Base-by-base conservation (phyloP, 2,329 filamentous ascomycete species). In the Knufia petricola region DNA sequence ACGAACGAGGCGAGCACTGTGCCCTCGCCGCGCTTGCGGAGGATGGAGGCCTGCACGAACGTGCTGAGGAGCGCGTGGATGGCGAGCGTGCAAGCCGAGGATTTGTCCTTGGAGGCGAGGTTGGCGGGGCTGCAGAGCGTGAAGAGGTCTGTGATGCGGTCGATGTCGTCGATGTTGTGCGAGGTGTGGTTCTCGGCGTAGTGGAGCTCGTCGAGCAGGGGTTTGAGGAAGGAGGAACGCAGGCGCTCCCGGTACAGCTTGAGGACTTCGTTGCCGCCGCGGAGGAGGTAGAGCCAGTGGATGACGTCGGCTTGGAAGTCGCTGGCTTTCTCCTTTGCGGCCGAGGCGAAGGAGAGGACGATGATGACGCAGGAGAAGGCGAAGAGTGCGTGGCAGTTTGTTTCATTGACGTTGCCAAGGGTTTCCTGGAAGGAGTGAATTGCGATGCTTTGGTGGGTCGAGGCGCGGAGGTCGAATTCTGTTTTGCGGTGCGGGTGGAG, bases 341-440 rank as follows among this genome's bases (percentile, higher is more conserved):
- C 52, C 19, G 51, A 54, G 9, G 64, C 62, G 24, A 64, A 67
- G 4, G 67, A 50, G 54, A 68, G 61, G 30, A 67, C 65, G 30
- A 68, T 64, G 9, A 68, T 61, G 8, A 66, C 61, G n/a, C 64
- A 63, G 26, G 66, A 59, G 47, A 68, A 68, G 3, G 64, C 64
- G 48, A 61, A 71, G 12, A 71, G 58, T 1, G 70, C 68, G 10
- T 68, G 66, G 31, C 66, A 67, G 39, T 70, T 70, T 1, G 64
- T 60, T 3, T 65, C 59, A 2, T 66, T 65, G 15, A 73, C 62
- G 12, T 66, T 57, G 1, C 58, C 55, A 4, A 68, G 51, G n/a
- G 61, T 58, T 20, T 63, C 61, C 30, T 63, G 60, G 23, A 66
- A 59, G 1, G 61, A 61, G 7, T 61, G 56, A 19, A 65, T 62